A percentile compares a stretch with the other conserved stretches of the same genome.
phyloP scores from a whole-genome alignment of 495 filamentous ascomycete species.

The Neurospora sp. region DNA sequence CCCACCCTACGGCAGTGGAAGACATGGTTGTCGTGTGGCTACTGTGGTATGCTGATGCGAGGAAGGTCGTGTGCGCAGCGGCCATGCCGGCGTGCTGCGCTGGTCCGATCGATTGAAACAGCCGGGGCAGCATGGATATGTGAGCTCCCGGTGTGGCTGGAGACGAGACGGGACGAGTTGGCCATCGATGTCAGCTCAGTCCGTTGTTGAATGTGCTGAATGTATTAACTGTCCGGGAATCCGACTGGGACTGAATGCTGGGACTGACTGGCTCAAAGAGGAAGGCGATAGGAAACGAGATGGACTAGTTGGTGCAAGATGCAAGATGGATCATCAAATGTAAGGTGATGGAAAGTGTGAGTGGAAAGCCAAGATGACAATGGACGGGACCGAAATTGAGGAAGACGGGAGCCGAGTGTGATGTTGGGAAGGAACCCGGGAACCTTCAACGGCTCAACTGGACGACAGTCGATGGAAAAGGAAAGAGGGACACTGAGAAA shows the following conservation, averaged over 20 bases:
- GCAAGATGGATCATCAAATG: background rate
- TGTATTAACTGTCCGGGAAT: background rate
- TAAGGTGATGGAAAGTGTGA: background rate
- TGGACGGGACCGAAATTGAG: background rate
- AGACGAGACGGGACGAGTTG: background rate
- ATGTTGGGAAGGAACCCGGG: background rate
- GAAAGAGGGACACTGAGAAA: background rate
- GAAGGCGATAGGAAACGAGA: background rate
- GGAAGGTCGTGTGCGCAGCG: background rate
- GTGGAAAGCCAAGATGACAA: background rate
- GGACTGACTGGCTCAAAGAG: background rate
- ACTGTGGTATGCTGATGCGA: background rate
- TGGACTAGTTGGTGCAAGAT: background rate
- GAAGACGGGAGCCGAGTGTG: background rate
- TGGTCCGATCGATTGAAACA: slow-evolving; percentile 5
- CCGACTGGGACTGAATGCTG: background rate
- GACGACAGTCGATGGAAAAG: background rate
- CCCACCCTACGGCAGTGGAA: background rate
- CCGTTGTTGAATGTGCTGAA: background rate
- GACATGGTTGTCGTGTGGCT: background rate
- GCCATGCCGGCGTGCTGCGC: background rate
- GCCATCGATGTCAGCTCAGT: background rate
- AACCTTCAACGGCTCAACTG: background rate
- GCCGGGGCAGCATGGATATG: background rate
- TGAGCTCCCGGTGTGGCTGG: slow-evolving; percentile 2